Conservation (phyloP, 2,329 filamentous ascomycete genomes). For the Verticillium nubilum region DNA sequence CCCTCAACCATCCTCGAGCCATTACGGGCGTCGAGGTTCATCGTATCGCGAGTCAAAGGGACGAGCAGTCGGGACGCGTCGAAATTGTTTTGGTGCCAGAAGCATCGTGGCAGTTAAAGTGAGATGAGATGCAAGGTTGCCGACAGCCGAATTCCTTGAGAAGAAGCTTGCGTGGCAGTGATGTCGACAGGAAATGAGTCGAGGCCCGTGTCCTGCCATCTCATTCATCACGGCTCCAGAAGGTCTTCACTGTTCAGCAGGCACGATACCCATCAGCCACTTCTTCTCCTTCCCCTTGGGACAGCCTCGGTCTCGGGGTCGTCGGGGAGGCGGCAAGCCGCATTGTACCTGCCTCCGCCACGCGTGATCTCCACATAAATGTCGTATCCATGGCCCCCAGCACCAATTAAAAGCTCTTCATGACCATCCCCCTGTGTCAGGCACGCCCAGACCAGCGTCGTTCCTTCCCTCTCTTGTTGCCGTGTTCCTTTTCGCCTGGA, state of each 20-base stretch:
- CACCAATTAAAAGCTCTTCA: background rate
- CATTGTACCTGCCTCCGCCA: background rate
- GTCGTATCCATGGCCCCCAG: background rate
- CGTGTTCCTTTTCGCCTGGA: background rate
- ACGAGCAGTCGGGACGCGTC: too few species aligned
- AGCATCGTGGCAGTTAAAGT: too few species aligned
- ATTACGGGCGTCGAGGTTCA: too few species aligned
- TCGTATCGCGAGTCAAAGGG: too few species aligned
- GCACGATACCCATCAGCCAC: background rate
- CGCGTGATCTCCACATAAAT: background rate
- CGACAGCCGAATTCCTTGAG: background rate
- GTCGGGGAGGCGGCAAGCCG: background rate
- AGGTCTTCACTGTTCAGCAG: background rate
- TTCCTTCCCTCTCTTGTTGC: background rate
- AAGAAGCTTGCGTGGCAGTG: too few species aligned
- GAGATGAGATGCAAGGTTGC: background rate
- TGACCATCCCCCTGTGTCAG: background rate
- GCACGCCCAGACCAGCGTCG: background rate
- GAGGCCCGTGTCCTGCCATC: background rate
- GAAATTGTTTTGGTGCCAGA: too few species aligned
- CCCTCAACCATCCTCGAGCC: too few species aligned
- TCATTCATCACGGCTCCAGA: background rate
- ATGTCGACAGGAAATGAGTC: background rate
- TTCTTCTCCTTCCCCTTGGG: background rate
- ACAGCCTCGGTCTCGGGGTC: background rate